Conservation (phyloP, 2,329 filamentous ascomycete genomes). For the Graphiopsis chlorocephala region DNA sequence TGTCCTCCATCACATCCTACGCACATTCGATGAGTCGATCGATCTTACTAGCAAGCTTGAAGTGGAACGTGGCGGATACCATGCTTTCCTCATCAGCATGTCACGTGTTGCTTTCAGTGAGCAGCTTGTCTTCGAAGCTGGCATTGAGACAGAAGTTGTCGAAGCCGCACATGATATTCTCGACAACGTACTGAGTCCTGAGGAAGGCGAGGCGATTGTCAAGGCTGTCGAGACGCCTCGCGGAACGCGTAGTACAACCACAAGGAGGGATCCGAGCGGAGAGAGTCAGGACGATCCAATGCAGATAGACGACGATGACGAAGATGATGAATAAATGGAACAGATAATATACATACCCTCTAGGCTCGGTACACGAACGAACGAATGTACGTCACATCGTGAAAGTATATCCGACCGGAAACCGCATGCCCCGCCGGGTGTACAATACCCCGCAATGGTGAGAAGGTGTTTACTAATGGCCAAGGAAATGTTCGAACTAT, state of each 20-base stretch:
- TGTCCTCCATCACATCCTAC: conserved; percentile 60
- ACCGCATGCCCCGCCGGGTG: background rate
- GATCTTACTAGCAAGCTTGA: conserved; percentile 70
- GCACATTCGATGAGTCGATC: conserved; percentile 55
- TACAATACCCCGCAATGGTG: conserved; percentile 6
- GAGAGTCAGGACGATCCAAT: conserved; percentile 12
- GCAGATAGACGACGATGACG: conserved; percentile 15
- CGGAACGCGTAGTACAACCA: conserved; percentile 19
- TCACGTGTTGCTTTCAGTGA: conserved; percentile 84
- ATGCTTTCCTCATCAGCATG: conserved; percentile 78
- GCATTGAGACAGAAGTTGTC: conserved; percentile 72
- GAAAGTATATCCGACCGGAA: background rate
- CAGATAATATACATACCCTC: background rate
- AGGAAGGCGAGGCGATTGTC: conserved; percentile 65
- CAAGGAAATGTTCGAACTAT: background rate
- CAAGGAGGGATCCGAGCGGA: conserved; percentile 2
- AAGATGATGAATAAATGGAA: background rate
- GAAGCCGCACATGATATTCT: conserved; percentile 80
- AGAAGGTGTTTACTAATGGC: background rate
- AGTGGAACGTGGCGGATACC: conserved; percentile 67
- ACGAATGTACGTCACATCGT: conserved; percentile 1
- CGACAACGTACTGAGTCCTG: conserved; percentile 75
- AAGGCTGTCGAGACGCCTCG: conserved; percentile 43
- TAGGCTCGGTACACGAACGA: background rate
- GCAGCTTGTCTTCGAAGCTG: conserved; percentile 70